Evolutionary conservation across 1,139 yeast species (phyloP).

Genomic region (Sugiyamaella grinbergsii): DNA sequence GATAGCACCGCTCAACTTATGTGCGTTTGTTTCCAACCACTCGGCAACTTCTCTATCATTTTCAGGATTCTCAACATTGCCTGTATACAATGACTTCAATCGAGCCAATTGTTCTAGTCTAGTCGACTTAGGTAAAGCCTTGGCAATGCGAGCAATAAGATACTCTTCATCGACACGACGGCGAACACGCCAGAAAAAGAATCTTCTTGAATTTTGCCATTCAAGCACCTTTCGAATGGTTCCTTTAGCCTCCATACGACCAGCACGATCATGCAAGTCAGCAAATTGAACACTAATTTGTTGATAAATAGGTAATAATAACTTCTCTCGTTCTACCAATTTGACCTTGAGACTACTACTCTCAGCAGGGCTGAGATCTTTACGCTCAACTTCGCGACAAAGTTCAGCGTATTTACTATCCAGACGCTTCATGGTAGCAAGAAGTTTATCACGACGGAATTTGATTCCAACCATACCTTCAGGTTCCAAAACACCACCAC

Average conservation of each 20-base stretch:
- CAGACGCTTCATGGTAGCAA: slow-evolving; percentile 86
- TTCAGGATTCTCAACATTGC: slow-evolving; percentile 67
- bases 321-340: slow-evolving; percentile 76
- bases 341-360: slow-evolving; percentile 64
- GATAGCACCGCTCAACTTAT: slow-evolving; percentile 60
- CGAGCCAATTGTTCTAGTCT: slow-evolving; percentile 84
- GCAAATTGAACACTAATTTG: slow-evolving; percentile 96
- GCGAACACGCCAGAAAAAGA: slow-evolving; percentile 98
- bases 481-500: slow-evolving; percentile 98
- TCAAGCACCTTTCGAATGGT: slow-evolving; percentile 80
- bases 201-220: slow-evolving; percentile 88
- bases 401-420: slow-evolving; percentile 74
- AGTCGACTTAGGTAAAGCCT: slow-evolving; percentile 59
- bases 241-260: slow-evolving; percentile 96
- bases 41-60: slow-evolving; percentile 78
- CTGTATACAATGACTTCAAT: slow-evolving; percentile 80
- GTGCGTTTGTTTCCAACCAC: slow-evolving; percentile 83
- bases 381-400: slow-evolving; percentile 55
- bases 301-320: slow-evolving; percentile 80
- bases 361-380: slow-evolving; percentile 62
- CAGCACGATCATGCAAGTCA: slow-evolving; percentile 95
- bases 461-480: slow-evolving; percentile 99
- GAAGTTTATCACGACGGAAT: slow-evolving; percentile 88
- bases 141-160: slow-evolving; percentile 72
- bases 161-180: slow-evolving; percentile 94